Conservation (phyloP, 2,329 filamentous ascomycete species). For the Endoconidiophora laricicola region DNA sequence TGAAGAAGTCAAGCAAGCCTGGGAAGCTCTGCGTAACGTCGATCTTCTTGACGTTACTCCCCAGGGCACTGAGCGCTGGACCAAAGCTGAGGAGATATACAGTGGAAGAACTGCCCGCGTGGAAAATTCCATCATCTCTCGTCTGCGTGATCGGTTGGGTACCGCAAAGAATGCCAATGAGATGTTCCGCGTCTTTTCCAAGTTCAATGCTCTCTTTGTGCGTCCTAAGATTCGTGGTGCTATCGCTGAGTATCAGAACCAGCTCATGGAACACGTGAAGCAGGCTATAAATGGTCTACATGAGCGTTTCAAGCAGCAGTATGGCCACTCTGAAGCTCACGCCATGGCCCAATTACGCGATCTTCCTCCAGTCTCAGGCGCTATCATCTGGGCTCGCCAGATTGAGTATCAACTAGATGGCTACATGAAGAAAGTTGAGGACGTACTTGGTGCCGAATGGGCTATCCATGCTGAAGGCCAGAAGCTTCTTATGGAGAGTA, state of each 20-base stretch:
- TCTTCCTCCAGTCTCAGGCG: conserved; percentile 84
- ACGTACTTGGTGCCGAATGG: conserved; percentile 91
- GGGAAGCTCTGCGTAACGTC: conserved; percentile 83
- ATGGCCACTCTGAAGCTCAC: conserved; percentile 93
- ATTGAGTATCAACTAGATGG: conserved; percentile 90
- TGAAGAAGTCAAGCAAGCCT: conserved; percentile 88
- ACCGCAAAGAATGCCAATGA: conserved; percentile 96
- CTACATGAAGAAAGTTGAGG: conserved; percentile 99
- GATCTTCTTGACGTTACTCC: conserved; percentile 84
- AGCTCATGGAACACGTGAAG: conserved; percentile 96
- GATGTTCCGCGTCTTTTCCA: conserved; percentile 99
- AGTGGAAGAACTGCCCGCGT: conserved; percentile 94
- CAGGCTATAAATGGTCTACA: conserved; percentile 85
- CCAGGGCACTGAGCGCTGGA: conserved; percentile 83
- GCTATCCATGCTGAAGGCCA: conserved; percentile 86
- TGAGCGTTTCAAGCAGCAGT: conserved; percentile 96
- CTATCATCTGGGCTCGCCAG: conserved; percentile 93
- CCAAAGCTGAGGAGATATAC: conserved; percentile 86
- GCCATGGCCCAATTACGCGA: conserved; percentile 97
- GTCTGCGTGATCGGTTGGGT: conserved; percentile 77
- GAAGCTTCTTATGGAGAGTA: conserved; percentile 80
- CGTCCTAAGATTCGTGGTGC: conserved; percentile 97
- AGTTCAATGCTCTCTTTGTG: conserved; percentile 97
- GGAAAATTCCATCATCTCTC: conserved; percentile 96
- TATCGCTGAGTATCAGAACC: conserved; percentile 94